Evolutionary conservation across 495 filamentous ascomycete genomes (phyloP), one percentile per base, ranked within the genome.

Genomic region (Aspergillus homomorphus): DNA sequence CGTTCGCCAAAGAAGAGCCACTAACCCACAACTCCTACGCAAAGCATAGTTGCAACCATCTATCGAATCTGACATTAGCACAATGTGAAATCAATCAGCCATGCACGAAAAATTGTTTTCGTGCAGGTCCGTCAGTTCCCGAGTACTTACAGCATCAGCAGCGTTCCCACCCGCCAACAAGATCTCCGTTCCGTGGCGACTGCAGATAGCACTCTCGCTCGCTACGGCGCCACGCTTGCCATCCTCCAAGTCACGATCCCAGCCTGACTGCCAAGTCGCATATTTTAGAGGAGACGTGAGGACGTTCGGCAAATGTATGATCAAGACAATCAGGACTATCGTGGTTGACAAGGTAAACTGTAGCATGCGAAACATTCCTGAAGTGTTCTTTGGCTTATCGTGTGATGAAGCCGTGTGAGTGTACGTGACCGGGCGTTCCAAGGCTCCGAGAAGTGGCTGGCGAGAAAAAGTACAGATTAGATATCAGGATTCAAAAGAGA

Each of bases 191-290:
- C 91, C 91, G 66, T 94, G 84, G 19, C 84, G 69, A 61, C 88
- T 92, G 63, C 92, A 96, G 62, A 89, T 80, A 0, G 78, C 71
- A 61, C 81, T 91, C 67, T 95, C 90, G 38, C 84, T 87, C 1
- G 91, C 89, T n/a, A 93, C 87, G 42, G 89, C 91, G 0, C 92
- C 91, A 2, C 79, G 66, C 63, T 76, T 77, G 15, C 80, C 75
- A 12, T 68, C 66, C 10, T 56, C 69, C 38, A 69, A 49, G 9
- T 46, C 38, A 30, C 42, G 15, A 4, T 48, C 9, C 1, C 7
- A 21, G 23, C 45, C 46, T 6, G 38, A 4, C 10, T 57, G 48
- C 0, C 49, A 57, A 28, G 59, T 45, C 4, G 55, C 52, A 14
- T 60, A 44, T 9, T 68, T 65, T 23, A 73, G 50, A 14, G 68